These are phyloP conservation scores for Nepenthes gracilis DNA, from an alignment of 148 eudicot genomes.

Conservation along the genomic window DNA sequence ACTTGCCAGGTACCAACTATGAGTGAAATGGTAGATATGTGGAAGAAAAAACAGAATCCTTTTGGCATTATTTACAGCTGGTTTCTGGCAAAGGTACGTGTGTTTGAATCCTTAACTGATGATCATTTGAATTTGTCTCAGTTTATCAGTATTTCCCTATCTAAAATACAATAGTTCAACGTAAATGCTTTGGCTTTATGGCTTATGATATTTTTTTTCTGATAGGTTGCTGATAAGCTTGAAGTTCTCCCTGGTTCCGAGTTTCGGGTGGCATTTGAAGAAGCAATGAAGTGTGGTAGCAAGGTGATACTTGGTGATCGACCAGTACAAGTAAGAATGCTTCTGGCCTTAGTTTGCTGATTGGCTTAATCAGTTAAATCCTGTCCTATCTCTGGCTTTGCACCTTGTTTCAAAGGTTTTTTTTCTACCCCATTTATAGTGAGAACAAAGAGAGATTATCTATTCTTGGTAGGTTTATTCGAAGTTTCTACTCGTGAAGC, in stretches of 20 bases:
- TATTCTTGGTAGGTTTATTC: too few species aligned
- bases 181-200: not conserved
- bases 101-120: not conserved
- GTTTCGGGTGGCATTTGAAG: conserved; percentile 96
- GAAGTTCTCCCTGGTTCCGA: conserved; percentile 96
- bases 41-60: conserved; percentile 80
- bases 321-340: conserved; percentile 72
- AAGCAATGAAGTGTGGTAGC: conserved; percentile 82
- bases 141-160: not conserved
- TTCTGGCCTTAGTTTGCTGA: not conserved
- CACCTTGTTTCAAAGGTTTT: too few species aligned
- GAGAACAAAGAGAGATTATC: too few species aligned
- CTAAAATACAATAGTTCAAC: not conserved
- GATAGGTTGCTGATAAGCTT: conserved; percentile 76
- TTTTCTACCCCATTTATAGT: too few species aligned
- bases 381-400: too few species aligned
- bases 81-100: conserved; percentile 92
- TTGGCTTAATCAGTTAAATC: not conserved
- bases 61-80: conserved; percentile 92
- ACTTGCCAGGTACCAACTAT: conserved; percentile 64
- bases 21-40: conserved; percentile 83
- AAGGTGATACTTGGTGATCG: conserved; percentile 98
- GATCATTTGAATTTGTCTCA: not conserved
- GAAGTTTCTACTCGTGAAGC: too few species aligned
- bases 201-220: not conserved